A percentile compares a stretch with the other conserved stretches of the same genome.
Evolutionary conservation across 495 filamentous ascomycete genomes (phyloP).

Genomic region (Collariella sp.): DNA sequence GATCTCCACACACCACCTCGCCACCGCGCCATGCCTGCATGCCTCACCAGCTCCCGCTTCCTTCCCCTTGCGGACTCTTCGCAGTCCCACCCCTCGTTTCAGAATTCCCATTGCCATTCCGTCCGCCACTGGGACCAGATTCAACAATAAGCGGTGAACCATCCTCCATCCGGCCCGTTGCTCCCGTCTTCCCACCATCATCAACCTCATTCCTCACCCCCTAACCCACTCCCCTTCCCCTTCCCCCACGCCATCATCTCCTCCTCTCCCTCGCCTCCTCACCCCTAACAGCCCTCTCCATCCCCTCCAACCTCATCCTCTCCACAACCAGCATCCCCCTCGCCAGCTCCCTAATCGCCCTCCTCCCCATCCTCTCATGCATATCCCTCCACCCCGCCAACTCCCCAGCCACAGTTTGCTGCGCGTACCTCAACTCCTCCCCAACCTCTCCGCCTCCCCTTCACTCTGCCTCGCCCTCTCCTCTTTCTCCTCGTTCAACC

Average conservation of each 20-base stretch:
- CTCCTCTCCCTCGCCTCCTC: constrained; percentile 20
- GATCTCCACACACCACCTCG: too few species aligned
- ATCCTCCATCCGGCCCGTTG: not conserved
- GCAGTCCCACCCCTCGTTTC: too few species aligned
- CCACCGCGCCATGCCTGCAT: too few species aligned
- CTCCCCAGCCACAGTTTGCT: constrained; percentile 85
- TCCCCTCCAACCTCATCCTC: constrained; percentile 65
- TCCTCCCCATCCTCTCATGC: constrained; percentile 65
- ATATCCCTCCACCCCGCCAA: constrained; percentile 89
- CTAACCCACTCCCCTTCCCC: not conserved
- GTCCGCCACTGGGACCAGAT: too few species aligned
- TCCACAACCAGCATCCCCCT: constrained; percentile 70
- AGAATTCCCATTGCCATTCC: too few species aligned
- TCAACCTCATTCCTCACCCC: not conserved
- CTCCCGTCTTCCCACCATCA: not conserved
- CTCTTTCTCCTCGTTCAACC: constrained; percentile 70
- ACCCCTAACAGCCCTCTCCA: constrained; percentile 64
- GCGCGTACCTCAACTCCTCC: constrained; percentile 82
- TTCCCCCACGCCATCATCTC: too few species aligned
- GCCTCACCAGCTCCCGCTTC: too few species aligned
- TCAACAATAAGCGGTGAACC: not conserved
- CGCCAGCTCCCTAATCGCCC: constrained; percentile 66
- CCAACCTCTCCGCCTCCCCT: constrained; percentile 55
- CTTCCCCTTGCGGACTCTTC: too few species aligned
- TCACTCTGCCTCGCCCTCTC: constrained; percentile 59